Evolutionary conservation across 2,329 filamentous ascomycete species (phyloP), one percentile per base, ranked within the genome.

Genomic region (Microcera coccophila): DNA sequence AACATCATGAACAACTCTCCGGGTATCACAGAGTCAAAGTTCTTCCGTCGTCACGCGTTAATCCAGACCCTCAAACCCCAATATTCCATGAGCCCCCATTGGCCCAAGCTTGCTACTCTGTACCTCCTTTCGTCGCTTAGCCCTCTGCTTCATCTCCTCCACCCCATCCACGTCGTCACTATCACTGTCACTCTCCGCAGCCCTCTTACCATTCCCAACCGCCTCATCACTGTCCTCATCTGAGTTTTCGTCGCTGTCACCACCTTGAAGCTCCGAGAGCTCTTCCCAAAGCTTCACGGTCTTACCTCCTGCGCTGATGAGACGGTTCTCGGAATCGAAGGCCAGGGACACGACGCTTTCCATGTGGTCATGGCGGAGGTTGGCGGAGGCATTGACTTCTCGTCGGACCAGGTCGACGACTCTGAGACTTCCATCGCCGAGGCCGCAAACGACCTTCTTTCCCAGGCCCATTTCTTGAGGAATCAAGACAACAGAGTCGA

Each of bases 201-300:
- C 70, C 18, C 74, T 72, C 38, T 78, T 78, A 7, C 70, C 71
- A 5, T 60, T 60, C 3, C 58, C 55, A 61, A 71, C 57, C 49
- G 63, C 57, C 48, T 72, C 72, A 1, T 72, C 70, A n/a, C 71
- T 69, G 9, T 67, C 63, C 3, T 75, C 72, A 1, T 72, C 71
- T 1, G 67, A 68, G 0, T 68, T 74, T 0, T 78, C 76, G 1
- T 73, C 74, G 1, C 72, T 72, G 1, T 63, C 62, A 2, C 55
- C 55, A 2, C 69, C 72, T 17, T 76, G 73, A 3, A 74, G 62
- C 44, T 71, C 72, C n/a, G 77, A 71, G 47, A 84, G 78, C 61
- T 93, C 81, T 85, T 93, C 81, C 93, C 93, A 98, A 2, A 97
- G 83, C 66, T 96, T 96, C 50, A 98, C 79, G 1, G 82, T 82